Evolutionary conservation across 495 filamentous ascomycete species (phyloP).

Genomic region (Podospora fimiseda): DNA sequence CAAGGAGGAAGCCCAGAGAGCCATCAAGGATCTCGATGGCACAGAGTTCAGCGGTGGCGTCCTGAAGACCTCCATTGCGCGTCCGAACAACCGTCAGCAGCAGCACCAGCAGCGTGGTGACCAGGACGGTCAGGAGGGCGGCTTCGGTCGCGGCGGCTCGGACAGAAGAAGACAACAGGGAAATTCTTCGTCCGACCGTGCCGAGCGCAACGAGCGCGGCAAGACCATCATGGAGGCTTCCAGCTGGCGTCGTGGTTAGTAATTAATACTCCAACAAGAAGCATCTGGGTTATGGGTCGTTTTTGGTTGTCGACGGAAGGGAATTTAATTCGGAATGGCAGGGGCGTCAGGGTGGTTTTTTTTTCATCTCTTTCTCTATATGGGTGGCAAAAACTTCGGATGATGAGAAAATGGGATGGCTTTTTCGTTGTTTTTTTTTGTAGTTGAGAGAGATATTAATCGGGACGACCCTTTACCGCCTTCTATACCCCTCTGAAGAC

Average conservation of each 20-base stretch:
- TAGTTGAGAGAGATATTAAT: too few relatives aligned
- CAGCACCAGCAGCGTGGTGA: background rate
- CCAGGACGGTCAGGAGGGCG: background rate
- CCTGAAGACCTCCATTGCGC: background rate
- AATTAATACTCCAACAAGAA: too few relatives aligned
- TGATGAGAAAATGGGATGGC: too few relatives aligned
- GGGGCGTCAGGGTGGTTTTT: too few relatives aligned
- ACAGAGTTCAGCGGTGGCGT: background rate
- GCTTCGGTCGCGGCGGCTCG: background rate
- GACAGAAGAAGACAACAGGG: background rate
- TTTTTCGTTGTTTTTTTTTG: too few relatives aligned
- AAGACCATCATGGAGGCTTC: background rate
- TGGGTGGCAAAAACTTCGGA: too few relatives aligned
- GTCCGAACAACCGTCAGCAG: background rate
- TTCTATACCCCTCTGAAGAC: too few relatives aligned
- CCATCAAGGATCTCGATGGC: conserved; percentile 30
- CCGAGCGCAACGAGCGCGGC: background rate
- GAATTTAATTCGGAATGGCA: too few relatives aligned
- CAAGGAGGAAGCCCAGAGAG: conserved; percentile 47
- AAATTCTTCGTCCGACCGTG: background rate
- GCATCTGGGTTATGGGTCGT: too few relatives aligned
- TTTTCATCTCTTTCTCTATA: too few relatives aligned
- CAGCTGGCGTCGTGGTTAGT: background rate
- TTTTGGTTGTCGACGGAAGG: too few relatives aligned
- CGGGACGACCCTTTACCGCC: too few relatives aligned